Evolutionary conservation across 1,284 basidiomycete species (phyloP), one percentile per base, ranked within the genome.

Genomic region (Lentinula novae-zelandiae): DNA sequence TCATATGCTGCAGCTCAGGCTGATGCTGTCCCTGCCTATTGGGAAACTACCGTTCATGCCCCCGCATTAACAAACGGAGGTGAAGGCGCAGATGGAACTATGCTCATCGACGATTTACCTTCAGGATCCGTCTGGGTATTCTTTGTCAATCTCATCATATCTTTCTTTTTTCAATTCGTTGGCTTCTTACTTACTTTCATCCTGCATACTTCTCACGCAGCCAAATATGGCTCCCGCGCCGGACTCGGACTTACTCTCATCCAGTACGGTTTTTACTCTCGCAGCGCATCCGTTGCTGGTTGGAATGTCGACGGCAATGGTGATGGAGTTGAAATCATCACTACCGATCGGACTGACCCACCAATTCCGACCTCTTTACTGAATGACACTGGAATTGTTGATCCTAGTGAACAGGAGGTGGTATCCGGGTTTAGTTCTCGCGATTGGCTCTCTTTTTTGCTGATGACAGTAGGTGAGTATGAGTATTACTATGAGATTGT

Each of bases 101-200:
- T 91, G 77, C 80, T 92, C 68, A 84, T 92, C 63, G 89, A 90
- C 55, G 85, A 90, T 65, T 81, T 92, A 12, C 88, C 90, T 0
- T 82, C 94, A 0, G 89, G 89, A 48, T 80, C 83, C 3, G 68
- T 85, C 65, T 75, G 92, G 72, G 77, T 89, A 22, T 96, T 96
- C 74, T 71, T 84, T 58, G 78, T 86, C 77, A 95, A 94, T 71
- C 71, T 94, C 63, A 82, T 96, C 75, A 89, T 96, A 56, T 96
- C 93, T 3, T 92, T 91, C 77, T 93, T 95, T 74, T 98, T 99
- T 87, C 95, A 98, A 74, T 96, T 98, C 72, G 85, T 98, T 67
- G 95, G 94, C 52, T 97, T 96, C 85, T 79, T 96, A 67, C 87
- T 96, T 75, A 96, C 94, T 0, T 96, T 94, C 72, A 87, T 97